A percentile compares a stretch with the other conserved stretches of the same genome.
Conservation (phyloP, 148 eudicot species). For the Heliamphora exappendiculata region DNA sequence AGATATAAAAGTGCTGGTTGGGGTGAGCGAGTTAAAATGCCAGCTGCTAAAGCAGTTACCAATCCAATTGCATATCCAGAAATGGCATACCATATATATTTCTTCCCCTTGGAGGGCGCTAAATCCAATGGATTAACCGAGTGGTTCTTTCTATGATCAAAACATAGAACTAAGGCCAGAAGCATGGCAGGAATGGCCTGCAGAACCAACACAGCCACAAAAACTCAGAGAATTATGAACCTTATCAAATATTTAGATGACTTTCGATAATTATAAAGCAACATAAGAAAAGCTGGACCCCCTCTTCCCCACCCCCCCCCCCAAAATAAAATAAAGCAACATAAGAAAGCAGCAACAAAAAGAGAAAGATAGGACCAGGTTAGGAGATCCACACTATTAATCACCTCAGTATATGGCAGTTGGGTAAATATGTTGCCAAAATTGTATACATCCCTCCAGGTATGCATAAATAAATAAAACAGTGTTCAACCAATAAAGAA, state of each 20-base stretch:
- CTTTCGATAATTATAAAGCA: too few relatives aligned
- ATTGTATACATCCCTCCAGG: not conserved
- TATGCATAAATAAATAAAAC: not conserved
- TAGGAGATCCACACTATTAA: not conserved
- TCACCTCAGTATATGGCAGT: not conserved
- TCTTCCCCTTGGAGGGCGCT: slow-evolving; percentile 56
- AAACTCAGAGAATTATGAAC: not conserved
- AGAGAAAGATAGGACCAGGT: not conserved
- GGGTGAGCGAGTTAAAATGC: slow-evolving; percentile 83
- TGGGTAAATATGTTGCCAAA: not conserved
- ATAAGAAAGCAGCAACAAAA: not conserved
- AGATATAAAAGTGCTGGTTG: slow-evolving; percentile 98
- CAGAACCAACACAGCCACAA: slow-evolving; percentile 18
- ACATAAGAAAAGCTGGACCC: not conserved
- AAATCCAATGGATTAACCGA: slow-evolving; percentile 36
- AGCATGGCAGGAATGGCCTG: slow-evolving; percentile 99
- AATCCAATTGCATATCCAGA: slow-evolving; percentile 82
- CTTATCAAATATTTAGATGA: not conserved
- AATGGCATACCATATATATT: slow-evolving; percentile 81
- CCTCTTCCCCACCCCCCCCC: not conserved
- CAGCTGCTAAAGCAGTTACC: slow-evolving; percentile 83
- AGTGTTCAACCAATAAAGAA: not conserved
- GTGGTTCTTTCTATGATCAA: slow-evolving; percentile 72
- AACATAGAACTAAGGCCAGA: slow-evolving; percentile 77
- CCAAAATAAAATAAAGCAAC: not conserved